Base-by-base conservation (phyloP, 116 monocot genomes). In the Iris pallida region DNA sequence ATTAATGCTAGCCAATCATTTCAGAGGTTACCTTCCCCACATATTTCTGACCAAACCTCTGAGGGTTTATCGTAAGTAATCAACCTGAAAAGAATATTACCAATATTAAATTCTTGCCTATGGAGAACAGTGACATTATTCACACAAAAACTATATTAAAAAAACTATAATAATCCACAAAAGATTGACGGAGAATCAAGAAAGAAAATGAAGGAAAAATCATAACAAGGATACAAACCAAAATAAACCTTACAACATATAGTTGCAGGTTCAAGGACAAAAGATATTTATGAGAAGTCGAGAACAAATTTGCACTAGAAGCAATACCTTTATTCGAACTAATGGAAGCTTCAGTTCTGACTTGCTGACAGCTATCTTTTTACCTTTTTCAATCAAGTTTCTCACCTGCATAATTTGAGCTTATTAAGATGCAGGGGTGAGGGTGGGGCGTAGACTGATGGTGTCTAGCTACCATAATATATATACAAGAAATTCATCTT, bases 51-150 rank as follows among this genome's bases (percentile, higher is more conserved):
- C 98, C 98, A 78, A 98, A 98, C 48, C 93, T 87, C 64, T 98
- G 98, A 76, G 98, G 93, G 57, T 98, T 98, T 73, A 98, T 98
- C 64, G 98, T 98, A 93, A 88, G 80, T 98, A 98, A 61, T 98
- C 98, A 51, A 98, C 98, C 98, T 98, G 73, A 54, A 76, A 84
- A 53, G 64, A 66, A 4, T 59, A 74, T 30, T 20, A 63, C 45
- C 51, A 48, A 58, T 45, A 16, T 56, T 45, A 48, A 55, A 30
- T 8, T 47, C 53, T n/a, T n/a, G n/a, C n/a, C n/a, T n/a, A n/a
- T n/a, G n/a, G n/a, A n/a, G n/a, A n/a, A n/a, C n/a, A n/a, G 54
- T 53, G 51, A 48, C 0, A 63, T 5, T 16, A 11, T 14, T 56
- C 14, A 56, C 55, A 56, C 6, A 56, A 14, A 56, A 13, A 56